Evolutionary conservation across 2,329 filamentous ascomycete genomes (phyloP), one percentile per base, ranked within the genome.

Genomic region (Septoria petroselini): DNA sequence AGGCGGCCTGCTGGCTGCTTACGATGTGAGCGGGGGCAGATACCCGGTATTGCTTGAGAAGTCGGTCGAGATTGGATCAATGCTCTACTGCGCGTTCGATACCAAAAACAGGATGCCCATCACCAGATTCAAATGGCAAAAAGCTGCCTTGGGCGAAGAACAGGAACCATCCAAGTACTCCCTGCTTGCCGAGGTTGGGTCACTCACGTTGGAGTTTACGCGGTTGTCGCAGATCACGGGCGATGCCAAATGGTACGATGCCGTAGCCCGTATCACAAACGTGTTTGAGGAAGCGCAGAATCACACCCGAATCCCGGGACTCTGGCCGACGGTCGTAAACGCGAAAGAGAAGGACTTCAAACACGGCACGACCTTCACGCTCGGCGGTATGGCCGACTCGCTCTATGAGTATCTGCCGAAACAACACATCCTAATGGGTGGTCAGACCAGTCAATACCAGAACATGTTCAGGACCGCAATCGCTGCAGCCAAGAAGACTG

Each of bases 81-180:
- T 86, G 63, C 70, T 87, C 18, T 82, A 85, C 62, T 76, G 77
- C 19, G 81, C 81, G 1, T 86, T 85, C 59, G 83, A 87, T 58
- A 86, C 84, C 11, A 79, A 80, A 1, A 84, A 83, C 62, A 75
- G 76, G n/a, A 82, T 87, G 76, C 84, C 84, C 0, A 70, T 81
- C 38, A 74, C 73, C 4, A 75, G 77, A 45, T 84, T 80, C 71
- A 72, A 77, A 42, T 82, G 78, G 79, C 72, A 72, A 50, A 64
- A 60, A 57, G 65, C 62, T 3, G 60, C 57, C 5, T 25, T 57
- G 11, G 64, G 63, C 6, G 49, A 51, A 4, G 35, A 61, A 15
- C 67, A 71, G 48, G 50, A 57, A 37, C 66, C 68, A 3, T 63
- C 66, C 8, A 58, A 52, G 7, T 59, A 61, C 18, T 65, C 70